These are phyloP conservation scores for Trichaptum fuscoviolaceum DNA, from an alignment of 768 basidiomycete species.

Conservation along the genomic window DNA sequence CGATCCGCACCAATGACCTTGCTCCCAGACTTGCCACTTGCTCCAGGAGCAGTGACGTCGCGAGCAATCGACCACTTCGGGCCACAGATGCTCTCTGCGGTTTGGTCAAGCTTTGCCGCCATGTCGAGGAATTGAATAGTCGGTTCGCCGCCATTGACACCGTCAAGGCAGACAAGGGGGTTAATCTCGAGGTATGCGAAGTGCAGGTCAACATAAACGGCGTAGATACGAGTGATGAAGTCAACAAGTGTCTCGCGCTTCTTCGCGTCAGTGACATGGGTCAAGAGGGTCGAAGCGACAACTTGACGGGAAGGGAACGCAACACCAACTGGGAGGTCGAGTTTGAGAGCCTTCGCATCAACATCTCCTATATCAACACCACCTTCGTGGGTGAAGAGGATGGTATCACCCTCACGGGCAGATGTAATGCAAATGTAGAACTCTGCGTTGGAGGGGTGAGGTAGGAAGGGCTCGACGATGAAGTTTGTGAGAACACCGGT, in stretches of 20 bases:
- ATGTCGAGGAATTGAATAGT: conserved; percentile 96
- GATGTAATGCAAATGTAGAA: conserved; percentile 99
- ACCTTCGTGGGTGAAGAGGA: conserved; percentile 98
- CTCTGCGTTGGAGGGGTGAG: conserved; percentile 89
- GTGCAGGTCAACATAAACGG: conserved; percentile 97
- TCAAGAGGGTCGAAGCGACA: conserved; percentile 72
- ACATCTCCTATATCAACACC: conserved; percentile 99
- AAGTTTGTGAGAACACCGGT: conserved; percentile 97
- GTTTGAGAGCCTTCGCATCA: conserved; percentile 91
- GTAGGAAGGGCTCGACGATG: conserved; percentile 98
- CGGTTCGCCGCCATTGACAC: conserved; percentile 59
- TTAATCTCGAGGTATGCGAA: conserved; percentile 99
- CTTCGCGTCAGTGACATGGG: conserved; percentile 77
- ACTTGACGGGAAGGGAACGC: conserved; percentile 79
- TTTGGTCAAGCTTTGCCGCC: conserved; percentile 99
- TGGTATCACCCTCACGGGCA: conserved; percentile 87
- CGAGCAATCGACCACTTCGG: conserved; percentile 99
- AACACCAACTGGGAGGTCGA: conserved; percentile 71
- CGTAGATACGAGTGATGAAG: conserved; percentile 92
- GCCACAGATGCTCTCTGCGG: conserved; percentile 95
- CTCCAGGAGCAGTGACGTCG: conserved; percentile 49
- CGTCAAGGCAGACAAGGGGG: conserved; percentile 92
- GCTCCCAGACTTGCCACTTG: conserved; percentile 34
- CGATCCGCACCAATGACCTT: conserved; percentile 77
- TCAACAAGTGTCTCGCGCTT: conserved; percentile 92